phyloP scores from a whole-genome alignment of 768 basidiomycete genomes.

The Exsudoporus frostii region DNA sequence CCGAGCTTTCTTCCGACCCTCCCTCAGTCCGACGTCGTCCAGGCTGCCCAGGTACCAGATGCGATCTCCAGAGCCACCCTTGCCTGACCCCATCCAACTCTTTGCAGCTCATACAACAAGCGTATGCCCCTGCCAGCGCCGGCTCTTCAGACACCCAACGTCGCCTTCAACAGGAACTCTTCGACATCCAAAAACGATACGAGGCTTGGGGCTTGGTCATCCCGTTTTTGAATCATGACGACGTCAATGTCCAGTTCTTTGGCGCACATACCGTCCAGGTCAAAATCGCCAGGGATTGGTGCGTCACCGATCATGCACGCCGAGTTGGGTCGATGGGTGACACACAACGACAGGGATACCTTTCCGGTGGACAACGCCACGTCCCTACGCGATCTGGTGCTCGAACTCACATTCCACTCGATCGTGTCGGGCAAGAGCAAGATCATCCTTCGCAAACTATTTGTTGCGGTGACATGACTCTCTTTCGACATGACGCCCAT shows the following conservation, averaged over 20 bases:
- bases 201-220: conserved; percentile 85
- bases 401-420: conserved; percentile 68
- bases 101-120: conserved; percentile 64
- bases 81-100: conserved; percentile 12
- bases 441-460: conserved; percentile 81
- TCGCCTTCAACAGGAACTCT: conserved; percentile 66
- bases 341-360: conserved; percentile 53
- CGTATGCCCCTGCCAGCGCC: conserved; percentile 52
- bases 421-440: conserved; percentile 56
- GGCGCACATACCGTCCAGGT: conserved; percentile 92
- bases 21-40: conserved; percentile 49
- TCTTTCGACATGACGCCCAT: not conserved
- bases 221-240: conserved; percentile 66
- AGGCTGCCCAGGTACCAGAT: conserved; percentile 54
- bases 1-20: conserved; percentile 50
- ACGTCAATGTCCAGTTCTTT: conserved; percentile 89
- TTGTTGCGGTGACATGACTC: conserved; percentile 63
- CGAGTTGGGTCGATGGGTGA: not conserved
- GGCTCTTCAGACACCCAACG: conserved; percentile 59
- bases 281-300: conserved; percentile 94
- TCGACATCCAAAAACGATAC: conserved; percentile 69
- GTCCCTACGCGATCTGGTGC: conserved; percentile 59
- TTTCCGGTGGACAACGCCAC: conserved; percentile 62
- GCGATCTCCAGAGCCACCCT: conserved; percentile 1
- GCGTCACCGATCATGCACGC: conserved; percentile 20